phyloP scores from a whole-genome alignment of 2,329 filamentous ascomycete species.

The Pseudogymnoascus destructans region DNA sequence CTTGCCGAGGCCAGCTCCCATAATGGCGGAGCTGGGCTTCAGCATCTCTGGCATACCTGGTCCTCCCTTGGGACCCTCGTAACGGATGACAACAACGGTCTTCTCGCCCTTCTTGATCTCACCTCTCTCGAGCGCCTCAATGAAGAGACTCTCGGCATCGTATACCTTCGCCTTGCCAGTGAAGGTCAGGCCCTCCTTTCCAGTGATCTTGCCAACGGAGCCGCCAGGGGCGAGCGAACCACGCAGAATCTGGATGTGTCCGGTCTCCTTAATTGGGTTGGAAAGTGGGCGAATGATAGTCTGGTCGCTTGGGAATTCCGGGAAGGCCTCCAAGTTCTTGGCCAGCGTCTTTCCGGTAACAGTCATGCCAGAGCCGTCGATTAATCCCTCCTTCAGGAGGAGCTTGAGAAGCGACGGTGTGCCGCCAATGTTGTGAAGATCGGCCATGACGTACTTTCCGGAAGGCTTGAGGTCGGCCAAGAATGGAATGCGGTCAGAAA shows the following conservation, averaged over 20 bases:
- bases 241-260: slow-evolving; percentile 61
- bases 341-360: slow-evolving; percentile 46
- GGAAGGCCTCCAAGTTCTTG: slow-evolving; percentile 43
- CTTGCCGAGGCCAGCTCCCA: slow-evolving; percentile 57
- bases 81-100: slow-evolving; percentile 63
- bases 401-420: slow-evolving; percentile 45
- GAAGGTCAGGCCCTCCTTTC: slow-evolving; percentile 58
- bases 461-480: slow-evolving; percentile 74
- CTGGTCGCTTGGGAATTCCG: slow-evolving; percentile 54
- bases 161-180: slow-evolving; percentile 58
- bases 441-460: slow-evolving; percentile 48
- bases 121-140: slow-evolving; percentile 50
- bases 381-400: slow-evolving; percentile 42
- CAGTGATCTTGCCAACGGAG: slow-evolving; percentile 63
- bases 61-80: slow-evolving; percentile 60
- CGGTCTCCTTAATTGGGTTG: slow-evolving; percentile 57
- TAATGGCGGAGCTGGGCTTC: slow-evolving; percentile 58
- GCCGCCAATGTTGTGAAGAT: slow-evolving; percentile 42
- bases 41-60: slow-evolving; percentile 66
- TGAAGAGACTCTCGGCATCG: slow-evolving; percentile 57
- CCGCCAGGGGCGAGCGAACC: slow-evolving; percentile 58
- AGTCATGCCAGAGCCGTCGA: slow-evolving; percentile 46
- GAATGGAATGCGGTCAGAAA: slow-evolving; percentile 67
- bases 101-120: slow-evolving; percentile 65
- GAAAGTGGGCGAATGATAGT: slow-evolving; percentile 55